A percentile compares a stretch with the other conserved stretches of the same genome.
phyloP scores from a whole-genome alignment of 2,329 filamentous ascomycete genomes.

The Plenodomus tracheiphilus region DNA sequence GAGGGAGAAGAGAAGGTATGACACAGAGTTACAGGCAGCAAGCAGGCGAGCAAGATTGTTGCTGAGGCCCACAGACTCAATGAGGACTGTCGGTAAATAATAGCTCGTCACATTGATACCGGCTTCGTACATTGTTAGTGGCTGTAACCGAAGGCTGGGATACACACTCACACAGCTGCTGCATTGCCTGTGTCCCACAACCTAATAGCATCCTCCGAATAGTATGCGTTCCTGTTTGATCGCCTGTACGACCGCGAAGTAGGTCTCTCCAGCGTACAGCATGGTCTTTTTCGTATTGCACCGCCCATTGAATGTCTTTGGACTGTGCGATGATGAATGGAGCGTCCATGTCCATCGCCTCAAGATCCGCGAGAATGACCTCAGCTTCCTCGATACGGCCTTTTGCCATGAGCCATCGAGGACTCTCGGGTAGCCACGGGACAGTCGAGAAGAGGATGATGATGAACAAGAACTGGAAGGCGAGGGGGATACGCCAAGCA shows the following conservation, averaged over 20 bases:
- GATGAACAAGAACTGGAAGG: neutral
- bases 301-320: slow-evolving; percentile 54
- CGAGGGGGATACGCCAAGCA: neutral
- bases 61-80: slow-evolving; percentile 58
- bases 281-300: slow-evolving; percentile 55
- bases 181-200: slow-evolving; percentile 45
- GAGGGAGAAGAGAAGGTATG: slow-evolving; percentile 53
- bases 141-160: too few species aligned
- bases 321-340: slow-evolving; percentile 48
- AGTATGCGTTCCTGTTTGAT: slow-evolving; percentile 53
- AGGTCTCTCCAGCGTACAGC: slow-evolving; percentile 56
- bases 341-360: slow-evolving; percentile 42
- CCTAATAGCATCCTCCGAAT: slow-evolving; percentile 57
- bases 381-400: slow-evolving; percentile 45
- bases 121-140: too few species aligned
- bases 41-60: slow-evolving; percentile 58
- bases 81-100: slow-evolving; percentile 63
- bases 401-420: slow-evolving; percentile 47
- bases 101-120: slow-evolving; percentile 43
- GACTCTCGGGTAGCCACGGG: neutral
- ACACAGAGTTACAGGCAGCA: slow-evolving; percentile 58
- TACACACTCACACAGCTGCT: too few species aligned
- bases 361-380: neutral
- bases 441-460: neutral
- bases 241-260: slow-evolving; percentile 50